Evolutionary conservation across 75 land plant genomes (phyloP).

Genomic region (Picea sitchensis): DNA sequence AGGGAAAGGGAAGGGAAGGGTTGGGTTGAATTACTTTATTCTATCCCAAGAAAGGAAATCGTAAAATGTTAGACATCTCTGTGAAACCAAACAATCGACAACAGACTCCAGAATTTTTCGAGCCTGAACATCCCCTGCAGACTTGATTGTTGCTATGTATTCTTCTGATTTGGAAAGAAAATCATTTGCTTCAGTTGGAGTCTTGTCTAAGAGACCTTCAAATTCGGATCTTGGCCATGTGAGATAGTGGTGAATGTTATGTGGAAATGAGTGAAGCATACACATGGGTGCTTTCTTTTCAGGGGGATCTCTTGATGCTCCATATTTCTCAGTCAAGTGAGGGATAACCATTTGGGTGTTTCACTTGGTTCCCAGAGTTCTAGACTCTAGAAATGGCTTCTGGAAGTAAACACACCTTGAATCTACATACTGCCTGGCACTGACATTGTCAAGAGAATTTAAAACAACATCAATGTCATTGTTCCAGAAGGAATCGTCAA

Average conservation of each 20-base stretch:
- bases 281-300: conserved; percentile 98
- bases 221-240: conserved; percentile 94
- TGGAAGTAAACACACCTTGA: conserved; percentile 83
- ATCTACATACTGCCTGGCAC: conserved; percentile 83
- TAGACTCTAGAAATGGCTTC: conserved; percentile 81
- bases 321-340: conserved; percentile 86
- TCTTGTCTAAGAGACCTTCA: conserved; percentile 88
- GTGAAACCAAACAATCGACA: conserved; percentile 73
- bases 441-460: conserved; percentile 82
- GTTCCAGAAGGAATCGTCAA: conserved; percentile 81
- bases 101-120: conserved; percentile 72
- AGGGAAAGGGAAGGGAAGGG: no score
- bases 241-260: conserved; percentile 84
- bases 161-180: conserved; percentile 59
- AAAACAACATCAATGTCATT: conserved; percentile 53
- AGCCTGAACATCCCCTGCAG: conserved; percentile 82
- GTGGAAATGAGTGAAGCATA: conserved; percentile 89
- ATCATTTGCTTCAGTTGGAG: conserved; percentile 72
- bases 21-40: conserved; percentile 28
- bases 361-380: conserved; percentile 80
- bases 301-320: conserved; percentile 92
- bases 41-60: conserved; percentile 86
- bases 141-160: conserved; percentile 47
- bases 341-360: conserved; percentile 96
- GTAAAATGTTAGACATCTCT: conserved; percentile 63